phyloP scores from a whole-genome alignment of 371 early-diverging fungal genomes.

The Gilbertella persicaria region DNA sequence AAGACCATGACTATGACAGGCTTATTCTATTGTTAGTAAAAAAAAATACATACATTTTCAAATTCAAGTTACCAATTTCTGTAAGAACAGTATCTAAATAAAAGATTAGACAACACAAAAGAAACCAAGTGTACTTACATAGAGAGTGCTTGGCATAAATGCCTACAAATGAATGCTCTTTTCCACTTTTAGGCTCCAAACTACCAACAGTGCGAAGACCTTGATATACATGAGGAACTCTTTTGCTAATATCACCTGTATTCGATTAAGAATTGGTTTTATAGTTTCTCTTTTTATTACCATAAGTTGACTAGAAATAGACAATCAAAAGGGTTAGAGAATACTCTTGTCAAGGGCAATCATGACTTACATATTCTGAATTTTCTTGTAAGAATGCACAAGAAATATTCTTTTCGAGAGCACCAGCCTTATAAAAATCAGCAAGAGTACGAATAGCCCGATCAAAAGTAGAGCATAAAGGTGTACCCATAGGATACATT shows the following conservation, averaged over 20 bases:
- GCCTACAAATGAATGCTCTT: constrained; percentile 51
- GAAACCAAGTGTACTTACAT: constrained; percentile 32
- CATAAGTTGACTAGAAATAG: constrained; percentile 29
- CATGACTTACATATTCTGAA: constrained; percentile 30
- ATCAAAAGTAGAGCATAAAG: constrained; percentile 45
- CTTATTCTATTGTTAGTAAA: constrained; percentile 19
- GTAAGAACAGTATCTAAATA: constrained; percentile 34
- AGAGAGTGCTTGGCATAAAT: constrained; percentile 49
- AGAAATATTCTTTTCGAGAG: constrained; percentile 33
- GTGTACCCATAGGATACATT: constrained; percentile 59
- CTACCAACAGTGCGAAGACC: constrained; percentile 32
- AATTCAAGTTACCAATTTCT: constrained; percentile 33
- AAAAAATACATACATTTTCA: background rate
- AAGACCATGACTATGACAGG: constrained; percentile 39
- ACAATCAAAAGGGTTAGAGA: background rate
- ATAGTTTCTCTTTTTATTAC: constrained; percentile 10
- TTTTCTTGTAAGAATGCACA: constrained; percentile 25
- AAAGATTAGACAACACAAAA: constrained; percentile 1
- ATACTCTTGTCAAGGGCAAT: constrained; percentile 15
- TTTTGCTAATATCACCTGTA: constrained; percentile 27
- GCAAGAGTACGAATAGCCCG: constrained; percentile 52
- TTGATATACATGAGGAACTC: constrained; percentile 22
- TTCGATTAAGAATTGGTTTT: background rate
- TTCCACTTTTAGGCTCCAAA: constrained; percentile 45
- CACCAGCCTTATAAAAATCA: constrained; percentile 54